phyloP scores from a whole-genome alignment of 2,329 filamentous ascomycete species.

The Colletotrichum caudatum region DNA sequence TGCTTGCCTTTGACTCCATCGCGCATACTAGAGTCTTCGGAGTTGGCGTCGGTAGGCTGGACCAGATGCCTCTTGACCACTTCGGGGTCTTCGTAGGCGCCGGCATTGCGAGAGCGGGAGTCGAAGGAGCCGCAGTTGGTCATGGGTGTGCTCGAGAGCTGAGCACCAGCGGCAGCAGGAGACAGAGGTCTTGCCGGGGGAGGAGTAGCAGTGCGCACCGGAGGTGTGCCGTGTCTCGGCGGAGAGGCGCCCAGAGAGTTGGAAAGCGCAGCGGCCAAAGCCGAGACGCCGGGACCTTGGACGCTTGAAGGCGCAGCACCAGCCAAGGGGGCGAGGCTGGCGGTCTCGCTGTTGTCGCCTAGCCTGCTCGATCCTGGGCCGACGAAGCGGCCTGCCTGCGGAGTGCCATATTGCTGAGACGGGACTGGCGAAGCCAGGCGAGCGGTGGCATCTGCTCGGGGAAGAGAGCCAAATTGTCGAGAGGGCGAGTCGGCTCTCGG shows the following conservation, averaged over 20 bases:
- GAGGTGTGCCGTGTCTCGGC: slow-evolving; percentile 76
- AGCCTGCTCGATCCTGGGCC: slow-evolving; percentile 48
- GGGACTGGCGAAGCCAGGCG: slow-evolving; percentile 70
- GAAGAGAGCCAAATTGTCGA: slow-evolving; percentile 58
- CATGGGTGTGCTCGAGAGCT: slow-evolving; percentile 61
- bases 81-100: slow-evolving; percentile 85
- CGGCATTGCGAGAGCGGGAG: slow-evolving; percentile 67
- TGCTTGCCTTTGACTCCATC: slow-evolving; percentile 68
- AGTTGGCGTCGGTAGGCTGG: slow-evolving; percentile 67
- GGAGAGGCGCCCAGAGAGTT: slow-evolving; percentile 78
- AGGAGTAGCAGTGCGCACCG: slow-evolving; percentile 69
- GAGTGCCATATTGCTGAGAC: slow-evolving; percentile 53
- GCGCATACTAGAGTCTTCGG: slow-evolving; percentile 59
- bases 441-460: slow-evolving; percentile 70
- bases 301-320: slow-evolving; percentile 71
- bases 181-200: slow-evolving; percentile 52
- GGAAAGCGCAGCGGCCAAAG: slow-evolving; percentile 87
- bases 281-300: slow-evolving; percentile 85
- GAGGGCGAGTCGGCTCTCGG: slow-evolving; percentile 51
- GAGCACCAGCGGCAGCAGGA: slow-evolving; percentile 59
- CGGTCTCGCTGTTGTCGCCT: slow-evolving; percentile 57
- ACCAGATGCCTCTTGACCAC: slow-evolving; percentile 92
- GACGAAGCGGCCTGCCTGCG: slow-evolving; percentile 59
- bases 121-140: slow-evolving; percentile 91
- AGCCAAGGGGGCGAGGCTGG: slow-evolving; percentile 71